Evolutionary conservation across 2,329 filamentous ascomycete genomes (phyloP).

Genomic region (Penicillium sp.): DNA sequence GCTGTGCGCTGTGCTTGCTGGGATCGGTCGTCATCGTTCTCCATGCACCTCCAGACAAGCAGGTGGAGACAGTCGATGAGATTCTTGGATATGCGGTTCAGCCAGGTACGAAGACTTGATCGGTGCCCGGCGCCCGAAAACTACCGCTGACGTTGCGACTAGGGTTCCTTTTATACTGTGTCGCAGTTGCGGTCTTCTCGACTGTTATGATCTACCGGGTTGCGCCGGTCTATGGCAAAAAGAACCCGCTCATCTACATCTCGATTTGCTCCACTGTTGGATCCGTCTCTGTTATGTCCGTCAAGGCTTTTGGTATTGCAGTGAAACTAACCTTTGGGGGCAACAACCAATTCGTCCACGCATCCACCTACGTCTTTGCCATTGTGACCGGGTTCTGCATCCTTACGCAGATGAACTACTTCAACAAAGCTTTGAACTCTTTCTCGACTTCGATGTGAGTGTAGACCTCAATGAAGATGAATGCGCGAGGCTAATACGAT

Average conservation of each 20-base stretch:
- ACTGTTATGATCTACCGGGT: conserved; percentile 93
- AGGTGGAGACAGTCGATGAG: conserved; percentile 82
- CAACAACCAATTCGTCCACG: conserved; percentile 89
- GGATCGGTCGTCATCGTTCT: conserved; percentile 95
- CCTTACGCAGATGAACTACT: conserved; percentile 98
- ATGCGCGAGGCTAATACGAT: conserved; percentile 1
- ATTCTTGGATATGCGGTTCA: conserved; percentile 84
- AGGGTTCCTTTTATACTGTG: conserved; percentile 86
- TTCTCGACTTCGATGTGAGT: conserved; percentile 95
- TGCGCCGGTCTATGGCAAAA: conserved; percentile 80
- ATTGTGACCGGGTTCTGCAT: conserved; percentile 91
- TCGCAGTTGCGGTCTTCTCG: conserved; percentile 71
- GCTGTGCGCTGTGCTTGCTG: conserved; percentile 90
- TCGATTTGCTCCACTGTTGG: conserved; percentile 97
- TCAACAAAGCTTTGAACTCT: conserved; percentile 94
- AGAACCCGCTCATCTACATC: conserved; percentile 90
- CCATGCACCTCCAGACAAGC: conserved; percentile 87
- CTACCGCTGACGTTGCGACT: not conserved
- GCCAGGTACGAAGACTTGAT: conserved; percentile 55
- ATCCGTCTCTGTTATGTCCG: conserved; percentile 95
- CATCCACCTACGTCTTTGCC: conserved; percentile 94
- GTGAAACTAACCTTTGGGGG: conserved; percentile 88
- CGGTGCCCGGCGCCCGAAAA: not conserved
- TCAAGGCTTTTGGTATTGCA: conserved; percentile 96
- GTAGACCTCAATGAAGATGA: not conserved